Evolutionary conservation across 371 early-diverging fungal genomes (phyloP).

Genomic region (Apophysomyces variabilis): DNA sequence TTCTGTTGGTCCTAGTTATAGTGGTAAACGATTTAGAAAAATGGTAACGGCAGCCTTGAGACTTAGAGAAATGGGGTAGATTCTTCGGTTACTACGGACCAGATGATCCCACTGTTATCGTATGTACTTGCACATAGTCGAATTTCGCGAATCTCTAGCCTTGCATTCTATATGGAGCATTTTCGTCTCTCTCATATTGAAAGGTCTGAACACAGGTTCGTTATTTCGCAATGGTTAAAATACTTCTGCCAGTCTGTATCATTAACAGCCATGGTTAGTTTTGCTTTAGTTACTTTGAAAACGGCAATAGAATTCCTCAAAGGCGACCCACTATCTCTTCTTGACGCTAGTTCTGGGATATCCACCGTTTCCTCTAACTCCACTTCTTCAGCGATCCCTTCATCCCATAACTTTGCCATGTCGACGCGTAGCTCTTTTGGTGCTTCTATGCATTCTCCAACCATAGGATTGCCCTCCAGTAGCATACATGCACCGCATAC

Average conservation of each 20-base stretch:
- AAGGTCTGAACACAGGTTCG: constrained; percentile 52
- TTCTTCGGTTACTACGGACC: constrained; percentile 63
- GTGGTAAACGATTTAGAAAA: constrained; percentile 16
- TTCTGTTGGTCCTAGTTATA: constrained; percentile 17
- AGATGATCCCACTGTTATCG: constrained; percentile 66
- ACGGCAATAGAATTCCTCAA: constrained; percentile 60
- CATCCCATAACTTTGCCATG: constrained; percentile 21
- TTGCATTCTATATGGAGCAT: constrained; percentile 60
- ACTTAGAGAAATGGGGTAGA: constrained; percentile 15
- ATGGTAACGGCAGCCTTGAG: not conserved
- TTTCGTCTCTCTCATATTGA: constrained; percentile 57
- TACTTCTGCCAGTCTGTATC: not conserved
- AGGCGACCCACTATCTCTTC: constrained; percentile 56
- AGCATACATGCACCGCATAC: constrained; percentile 1
- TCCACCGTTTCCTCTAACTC: constrained; percentile 30
- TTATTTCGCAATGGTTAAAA: not conserved
- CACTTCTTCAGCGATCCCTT: constrained; percentile 26
- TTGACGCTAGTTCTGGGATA: constrained; percentile 35
- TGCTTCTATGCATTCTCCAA: constrained; percentile 22
- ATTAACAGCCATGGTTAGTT: constrained; percentile 29
- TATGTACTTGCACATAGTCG: constrained; percentile 57
- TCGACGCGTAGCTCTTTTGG: constrained; percentile 38
- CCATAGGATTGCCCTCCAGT: not conserved
- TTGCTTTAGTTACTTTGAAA: constrained; percentile 59
- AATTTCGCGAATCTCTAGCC: constrained; percentile 56